These are phyloP conservation scores for Cyberlindnera saturnus DNA, from an alignment of 805 yeast genomes.

Conservation along the genomic window DNA sequence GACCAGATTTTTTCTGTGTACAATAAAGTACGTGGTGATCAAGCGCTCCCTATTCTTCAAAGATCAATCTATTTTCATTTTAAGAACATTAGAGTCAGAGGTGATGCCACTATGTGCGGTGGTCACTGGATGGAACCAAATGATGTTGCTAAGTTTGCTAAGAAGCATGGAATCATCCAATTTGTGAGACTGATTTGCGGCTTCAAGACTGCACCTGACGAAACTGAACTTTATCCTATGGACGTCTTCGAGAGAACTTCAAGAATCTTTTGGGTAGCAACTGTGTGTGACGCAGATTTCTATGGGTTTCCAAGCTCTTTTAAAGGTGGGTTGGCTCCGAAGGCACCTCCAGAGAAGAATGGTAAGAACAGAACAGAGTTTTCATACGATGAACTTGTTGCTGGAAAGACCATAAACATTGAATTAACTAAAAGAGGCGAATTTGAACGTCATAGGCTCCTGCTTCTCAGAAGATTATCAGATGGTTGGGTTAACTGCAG, in stretches of 20 bases:
- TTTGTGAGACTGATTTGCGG: slow-evolving; percentile 14
- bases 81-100: slow-evolving; percentile 9
- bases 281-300: slow-evolving; percentile 10
- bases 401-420: slow-evolving; percentile 2
- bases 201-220: slow-evolving; percentile 13
- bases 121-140: slow-evolving; percentile 23
- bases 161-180: slow-evolving; percentile 13
- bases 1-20: slow-evolving; percentile 20
- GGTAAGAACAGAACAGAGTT: slow-evolving; percentile 1
- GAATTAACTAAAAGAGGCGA: slow-evolving; percentile 8
- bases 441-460: neutral
- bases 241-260: slow-evolving; percentile 7
- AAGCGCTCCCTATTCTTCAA: slow-evolving; percentile 3
- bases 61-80: slow-evolving; percentile 12
- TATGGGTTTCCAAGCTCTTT: slow-evolving; percentile 18
- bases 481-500: slow-evolving; percentile 24
- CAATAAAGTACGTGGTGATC: slow-evolving; percentile 11
- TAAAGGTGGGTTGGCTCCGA: slow-evolving; percentile 17
- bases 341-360: slow-evolving; percentile 1
- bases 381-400: slow-evolving; percentile 1
- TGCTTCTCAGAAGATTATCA: slow-evolving; percentile 15
- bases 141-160: slow-evolving; percentile 13
- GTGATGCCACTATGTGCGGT: slow-evolving; percentile 24
- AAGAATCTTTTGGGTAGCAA: slow-evolving; percentile 10
- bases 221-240: slow-evolving; percentile 2